Conservation (phyloP, 2,329 filamentous ascomycete species). For the Zopfia rhizophila region DNA sequence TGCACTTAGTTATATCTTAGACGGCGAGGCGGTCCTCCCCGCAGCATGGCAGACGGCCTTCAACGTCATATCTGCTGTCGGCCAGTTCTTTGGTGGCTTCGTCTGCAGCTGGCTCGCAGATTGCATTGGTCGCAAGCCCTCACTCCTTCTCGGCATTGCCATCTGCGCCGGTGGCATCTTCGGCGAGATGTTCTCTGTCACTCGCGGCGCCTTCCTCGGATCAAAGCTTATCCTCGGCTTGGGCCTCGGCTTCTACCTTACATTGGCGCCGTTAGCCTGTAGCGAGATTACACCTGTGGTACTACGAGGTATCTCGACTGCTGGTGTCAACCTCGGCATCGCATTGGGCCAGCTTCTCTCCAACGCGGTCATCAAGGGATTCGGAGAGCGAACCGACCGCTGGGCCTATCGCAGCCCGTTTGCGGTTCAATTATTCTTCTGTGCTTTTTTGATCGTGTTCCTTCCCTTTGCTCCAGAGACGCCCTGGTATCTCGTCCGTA, state of each 20-base stretch:
- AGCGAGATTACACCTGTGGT: conserved; percentile 64
- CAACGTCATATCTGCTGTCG: conserved; percentile 64
- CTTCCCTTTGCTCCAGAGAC: conserved; percentile 74
- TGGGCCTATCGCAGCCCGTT: conserved; percentile 73
- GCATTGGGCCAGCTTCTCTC: conserved; percentile 70
- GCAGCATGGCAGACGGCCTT: conserved; percentile 54
- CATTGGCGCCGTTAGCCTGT: conserved; percentile 27
- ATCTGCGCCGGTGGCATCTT: conserved; percentile 61
- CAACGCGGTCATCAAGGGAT: conserved; percentile 53
- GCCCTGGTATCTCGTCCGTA: conserved; percentile 77
- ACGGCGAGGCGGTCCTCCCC: conserved; percentile 43
- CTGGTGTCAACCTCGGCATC: conserved; percentile 71
- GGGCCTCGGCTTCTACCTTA: conserved; percentile 28
- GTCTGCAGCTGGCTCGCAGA: conserved; percentile 41
- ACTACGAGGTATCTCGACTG: conserved; percentile 67
- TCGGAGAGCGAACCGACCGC: conserved; percentile 61
- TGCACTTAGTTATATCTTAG: too few relatives aligned
- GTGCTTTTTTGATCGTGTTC: conserved; percentile 69
- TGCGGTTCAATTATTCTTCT: conserved; percentile 79
- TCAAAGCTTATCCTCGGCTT: conserved; percentile 25
- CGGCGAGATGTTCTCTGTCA: conserved; percentile 69
- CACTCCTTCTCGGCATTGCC: conserved; percentile 25
- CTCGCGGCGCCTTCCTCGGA: conserved; percentile 23
- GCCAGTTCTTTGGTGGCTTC: conserved; percentile 67
- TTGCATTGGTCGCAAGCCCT: conserved; percentile 44